Evolutionary conservation across 345 rosid genomes (phyloP).

Genomic region (Hevea brasiliensis): DNA sequence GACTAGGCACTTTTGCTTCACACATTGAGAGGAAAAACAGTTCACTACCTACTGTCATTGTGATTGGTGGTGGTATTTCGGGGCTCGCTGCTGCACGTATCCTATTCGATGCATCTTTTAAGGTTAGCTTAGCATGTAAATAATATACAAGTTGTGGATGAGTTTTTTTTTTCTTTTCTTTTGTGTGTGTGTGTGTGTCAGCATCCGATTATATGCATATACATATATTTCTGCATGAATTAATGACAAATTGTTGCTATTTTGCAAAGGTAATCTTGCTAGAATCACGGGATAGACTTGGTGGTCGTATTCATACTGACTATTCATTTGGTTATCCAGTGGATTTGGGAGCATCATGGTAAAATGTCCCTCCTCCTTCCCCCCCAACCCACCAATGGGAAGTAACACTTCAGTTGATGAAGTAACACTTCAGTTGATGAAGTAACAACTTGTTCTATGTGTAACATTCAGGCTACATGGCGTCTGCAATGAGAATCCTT

Average conservation of each 20-base stretch:
- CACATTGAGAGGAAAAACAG: slow-evolving; percentile 45
- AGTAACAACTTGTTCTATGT: too few species aligned
- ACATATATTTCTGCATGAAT: neutral
- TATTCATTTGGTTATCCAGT: slow-evolving; percentile 89
- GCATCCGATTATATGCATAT: neutral
- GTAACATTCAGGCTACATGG: slow-evolving; percentile 76
- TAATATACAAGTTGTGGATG: neutral
- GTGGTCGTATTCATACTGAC: slow-evolving; percentile 91
- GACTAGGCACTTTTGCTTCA: slow-evolving; percentile 40
- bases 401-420: neutral
- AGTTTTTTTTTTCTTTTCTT: neutral
- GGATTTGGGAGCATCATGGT: slow-evolving; percentile 98
- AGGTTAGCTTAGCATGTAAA: slow-evolving; percentile 38
- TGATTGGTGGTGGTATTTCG: slow-evolving; percentile 86
- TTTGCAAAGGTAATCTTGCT: slow-evolving; percentile 62
- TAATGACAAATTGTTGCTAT: neutral
- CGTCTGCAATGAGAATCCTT: slow-evolving; percentile 84
- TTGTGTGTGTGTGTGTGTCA: too few species aligned
- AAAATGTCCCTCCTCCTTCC: neutral
- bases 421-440: neutral
- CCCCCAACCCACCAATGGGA: neutral
- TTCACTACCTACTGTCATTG: slow-evolving; percentile 61
- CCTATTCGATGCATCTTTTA: slow-evolving; percentile 66
- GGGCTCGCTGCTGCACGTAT: slow-evolving; percentile 83
- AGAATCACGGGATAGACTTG: slow-evolving; percentile 86